Base-by-base conservation (phyloP, 768 basidiomycete species). In the Serendipita indica region DNA sequence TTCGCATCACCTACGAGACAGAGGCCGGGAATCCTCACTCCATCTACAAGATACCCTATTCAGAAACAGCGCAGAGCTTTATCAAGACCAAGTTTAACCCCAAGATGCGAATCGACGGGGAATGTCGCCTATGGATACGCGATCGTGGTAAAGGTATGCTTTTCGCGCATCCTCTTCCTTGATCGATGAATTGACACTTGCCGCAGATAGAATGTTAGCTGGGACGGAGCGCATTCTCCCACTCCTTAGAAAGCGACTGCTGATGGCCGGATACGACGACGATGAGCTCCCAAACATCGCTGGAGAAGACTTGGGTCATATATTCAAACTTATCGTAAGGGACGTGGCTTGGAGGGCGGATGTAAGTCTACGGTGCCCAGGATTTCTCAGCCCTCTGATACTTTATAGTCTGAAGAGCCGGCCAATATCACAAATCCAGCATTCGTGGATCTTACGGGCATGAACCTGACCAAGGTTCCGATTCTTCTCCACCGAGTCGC, bases 391-490 rank as follows among this genome's bases (percentile, higher is more conserved):
- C 7, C 18, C 27, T n/a, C 41, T 43, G 18, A 43, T 30, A 27
- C 49, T 54, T 16, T 30, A 18, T 30, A 54, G 49, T 28, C 32
- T 30, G 49, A 54, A 27, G 49, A 54, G 25, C 49, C 49, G 22
- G 49, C 49, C 20, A 4, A 20, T 28, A 28, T 54, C 22, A 28
- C 49, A 2, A 54, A 54, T 54, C 49, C 49, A 3, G 10, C 22
- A 12, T 54, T 54, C 32, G 30, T 54, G 22, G 90, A 97, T 67
- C 80, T 99, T 28, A 82, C 83, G 0, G 84, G 82, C 1, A 77
- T 83, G 56, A 79, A 86, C 64, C 73, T 98, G 2, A 84, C 86
- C 57, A 87, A 91, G 3, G 86, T 98, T 46, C 96, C 96, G 0
- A 83, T 94, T 63, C 74, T 81, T 60, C 75, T 97, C 12, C 86